phyloP scores from a whole-genome alignment of 1,139 yeast genomes.

The Geotrichum europaeum region DNA sequence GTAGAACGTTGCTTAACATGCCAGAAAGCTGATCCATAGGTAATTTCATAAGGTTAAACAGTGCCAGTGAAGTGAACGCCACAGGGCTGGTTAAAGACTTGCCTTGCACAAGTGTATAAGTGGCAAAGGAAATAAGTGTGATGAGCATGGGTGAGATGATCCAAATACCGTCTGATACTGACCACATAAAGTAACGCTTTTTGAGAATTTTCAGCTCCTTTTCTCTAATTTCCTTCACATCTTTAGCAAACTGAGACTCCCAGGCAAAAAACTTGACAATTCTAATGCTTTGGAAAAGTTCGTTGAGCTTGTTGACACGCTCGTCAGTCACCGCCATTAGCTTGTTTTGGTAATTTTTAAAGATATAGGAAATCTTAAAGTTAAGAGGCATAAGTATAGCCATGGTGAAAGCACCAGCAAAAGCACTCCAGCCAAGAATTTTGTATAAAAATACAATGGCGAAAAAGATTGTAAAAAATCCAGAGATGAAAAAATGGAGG shows the following conservation, averaged over 20 bases:
- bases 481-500: slow-evolving; percentile 70
- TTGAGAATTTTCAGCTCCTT: slow-evolving; percentile 60
- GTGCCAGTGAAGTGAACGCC: slow-evolving; percentile 85
- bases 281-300: slow-evolving; percentile 87
- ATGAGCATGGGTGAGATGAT: slow-evolving; percentile 75
- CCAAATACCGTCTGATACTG: slow-evolving; percentile 61
- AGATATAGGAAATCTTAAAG: slow-evolving; percentile 54
- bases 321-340: slow-evolving; percentile 77
- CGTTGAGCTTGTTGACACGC: slow-evolving; percentile 88
- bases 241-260: slow-evolving; percentile 79
- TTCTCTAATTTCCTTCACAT: slow-evolving; percentile 63
- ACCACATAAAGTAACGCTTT: slow-evolving; percentile 63
- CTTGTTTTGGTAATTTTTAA: slow-evolving; percentile 63
- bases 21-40: slow-evolving; percentile 88
- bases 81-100: slow-evolving; percentile 75
- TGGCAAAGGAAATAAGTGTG: slow-evolving; percentile 72
- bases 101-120: slow-evolving; percentile 66
- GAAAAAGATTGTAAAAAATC: slow-evolving; percentile 61
- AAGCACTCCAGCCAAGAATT: slow-evolving; percentile 82
- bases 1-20: slow-evolving; percentile 78
- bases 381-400: slow-evolving; percentile 65
- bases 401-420: slow-evolving; percentile 69
- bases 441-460: slow-evolving; percentile 62
- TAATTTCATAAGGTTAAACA: slow-evolving; percentile 73
- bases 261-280: slow-evolving; percentile 94